Base-by-base conservation (phyloP, 345 rosid genomes). In the Conringia planisiliqua region DNA sequence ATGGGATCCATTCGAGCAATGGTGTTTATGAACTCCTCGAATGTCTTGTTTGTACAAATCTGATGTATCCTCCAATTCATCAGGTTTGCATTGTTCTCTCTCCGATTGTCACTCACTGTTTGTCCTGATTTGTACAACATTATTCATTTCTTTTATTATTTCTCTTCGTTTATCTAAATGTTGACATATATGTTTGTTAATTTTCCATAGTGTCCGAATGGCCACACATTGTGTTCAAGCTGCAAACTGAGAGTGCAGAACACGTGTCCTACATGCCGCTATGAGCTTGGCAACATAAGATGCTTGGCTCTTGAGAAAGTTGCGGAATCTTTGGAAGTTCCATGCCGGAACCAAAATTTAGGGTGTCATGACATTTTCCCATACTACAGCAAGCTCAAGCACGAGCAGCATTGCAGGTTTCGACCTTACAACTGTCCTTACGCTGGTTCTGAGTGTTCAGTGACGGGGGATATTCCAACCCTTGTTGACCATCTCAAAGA, bases 241-340 rank as follows among this genome's bases (percentile, higher is more conserved):
- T 92, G 98, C 84, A 89, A 89, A 81, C 77, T 74, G 16, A 86
- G 91, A 76, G 86, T 90, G 40, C 88, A 83, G 72, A 92, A 87
- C 79, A 75, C 80, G 3, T 92, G 98, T 76, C 98, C 96, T 22
- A 90, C 92, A 66, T 93, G 98, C 77, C 88, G 93, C 4, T 82
- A 80, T 44, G 97, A 89, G 76, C 96, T 93, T 57, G 98, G 97
- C 58, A 89, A 88, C 78, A 93, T 93, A 79, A 81, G 98, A 78
- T 93, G 98, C 78, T 73, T 93, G 83, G 97, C 89, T 39, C 75
- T 93, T 44, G 98, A 93, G 82, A 93, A 89, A 75, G 90, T 90
- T 24, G 98, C 96, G 0, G 93, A 87, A 62, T 89, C 97, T 0
- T 74, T 93, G 36, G 96, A 90, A 76, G 87, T 91, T 60, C 86